These are phyloP conservation scores for Pouteria campechiana DNA, from an alignment of 179 eudicot genomes.

Conservation along the genomic window DNA sequence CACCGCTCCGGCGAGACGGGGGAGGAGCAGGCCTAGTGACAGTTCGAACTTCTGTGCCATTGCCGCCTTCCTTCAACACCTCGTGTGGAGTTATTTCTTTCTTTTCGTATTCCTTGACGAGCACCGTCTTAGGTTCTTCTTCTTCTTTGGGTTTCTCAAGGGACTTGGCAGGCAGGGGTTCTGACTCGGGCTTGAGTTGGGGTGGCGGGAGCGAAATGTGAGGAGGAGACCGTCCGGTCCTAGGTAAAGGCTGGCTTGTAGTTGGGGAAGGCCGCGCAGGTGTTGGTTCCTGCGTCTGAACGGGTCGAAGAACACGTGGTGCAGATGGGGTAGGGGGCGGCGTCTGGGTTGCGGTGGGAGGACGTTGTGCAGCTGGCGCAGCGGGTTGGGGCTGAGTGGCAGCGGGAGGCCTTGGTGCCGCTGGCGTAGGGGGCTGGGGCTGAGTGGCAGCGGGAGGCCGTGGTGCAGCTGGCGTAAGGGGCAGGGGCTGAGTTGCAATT, in stretches of 20 bases:
- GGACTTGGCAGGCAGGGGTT: neutral
- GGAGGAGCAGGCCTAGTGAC: conserved; percentile 10
- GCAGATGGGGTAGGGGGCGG: neutral
- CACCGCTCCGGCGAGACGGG: no score
- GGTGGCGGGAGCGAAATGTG: conserved; percentile 35
- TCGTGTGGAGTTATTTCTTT: conserved; percentile 7
- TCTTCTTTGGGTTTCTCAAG: conserved; percentile 11
- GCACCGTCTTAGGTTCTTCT: conserved; percentile 20
- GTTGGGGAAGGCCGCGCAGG: conserved; percentile 3
- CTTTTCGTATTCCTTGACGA: conserved; percentile 18
- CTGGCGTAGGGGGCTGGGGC: neutral
- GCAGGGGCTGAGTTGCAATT: neutral
- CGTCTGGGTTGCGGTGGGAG: neutral
- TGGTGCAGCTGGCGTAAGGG: neutral
- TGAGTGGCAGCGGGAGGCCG: conserved; percentile 1
- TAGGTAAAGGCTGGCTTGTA: neutral
- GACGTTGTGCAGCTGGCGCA: neutral
- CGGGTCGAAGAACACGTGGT: conserved; percentile 1
- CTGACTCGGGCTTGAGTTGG: conserved; percentile 6
- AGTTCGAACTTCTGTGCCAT: conserved; percentile 1
- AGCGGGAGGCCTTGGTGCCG: neutral
- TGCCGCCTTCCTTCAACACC: neutral
- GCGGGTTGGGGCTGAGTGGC: neutral
- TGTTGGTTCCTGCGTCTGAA: conserved; percentile 8
- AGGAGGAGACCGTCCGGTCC: conserved; percentile 18